Evolutionary conservation across 192 early-diverging fungal species (phyloP).

Genomic region (Coemansia sp.): DNA sequence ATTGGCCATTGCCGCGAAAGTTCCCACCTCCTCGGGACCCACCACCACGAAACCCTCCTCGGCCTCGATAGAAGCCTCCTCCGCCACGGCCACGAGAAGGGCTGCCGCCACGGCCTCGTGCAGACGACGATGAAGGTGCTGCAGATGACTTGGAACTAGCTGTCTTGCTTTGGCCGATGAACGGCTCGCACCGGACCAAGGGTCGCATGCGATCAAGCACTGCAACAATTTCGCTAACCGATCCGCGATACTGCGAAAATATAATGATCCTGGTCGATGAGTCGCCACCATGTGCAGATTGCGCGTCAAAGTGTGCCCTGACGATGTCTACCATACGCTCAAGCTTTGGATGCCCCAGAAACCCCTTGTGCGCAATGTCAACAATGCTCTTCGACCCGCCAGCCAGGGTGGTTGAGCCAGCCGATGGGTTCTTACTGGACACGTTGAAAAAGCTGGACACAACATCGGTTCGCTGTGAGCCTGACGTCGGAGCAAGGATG

Average conservation of each 20-base stretch:
- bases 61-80: neutral
- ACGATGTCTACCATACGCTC: slow-evolving; percentile 66
- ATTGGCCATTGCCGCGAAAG: neutral
- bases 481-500: neutral
- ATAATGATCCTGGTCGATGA: slow-evolving; percentile 73
- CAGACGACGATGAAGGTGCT: neutral
- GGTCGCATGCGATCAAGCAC: slow-evolving; percentile 68
- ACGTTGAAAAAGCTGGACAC: slow-evolving; percentile 52
- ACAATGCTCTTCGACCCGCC: slow-evolving; percentile 13
- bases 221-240: slow-evolving; percentile 81
- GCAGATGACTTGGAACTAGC: neutral
- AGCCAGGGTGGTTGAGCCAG: neutral
- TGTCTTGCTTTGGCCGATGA: slow-evolving; percentile 77
- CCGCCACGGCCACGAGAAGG: slow-evolving; percentile 18
- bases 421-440: slow-evolving; percentile 16
- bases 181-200: slow-evolving; percentile 66
- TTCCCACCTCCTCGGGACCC: neutral
- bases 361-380: slow-evolving; percentile 28
- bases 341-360: slow-evolving; percentile 83
- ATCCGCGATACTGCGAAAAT: slow-evolving; percentile 83
- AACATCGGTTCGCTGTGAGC: slow-evolving; percentile 32
- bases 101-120: slow-evolving; percentile 20
- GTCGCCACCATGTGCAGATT: slow-evolving; percentile 24
- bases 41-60: slow-evolving; percentile 13
- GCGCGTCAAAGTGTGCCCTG: slow-evolving; percentile 67